Conservation (phyloP, 495 filamentous ascomycete genomes). For the Oidiodendron maius region DNA sequence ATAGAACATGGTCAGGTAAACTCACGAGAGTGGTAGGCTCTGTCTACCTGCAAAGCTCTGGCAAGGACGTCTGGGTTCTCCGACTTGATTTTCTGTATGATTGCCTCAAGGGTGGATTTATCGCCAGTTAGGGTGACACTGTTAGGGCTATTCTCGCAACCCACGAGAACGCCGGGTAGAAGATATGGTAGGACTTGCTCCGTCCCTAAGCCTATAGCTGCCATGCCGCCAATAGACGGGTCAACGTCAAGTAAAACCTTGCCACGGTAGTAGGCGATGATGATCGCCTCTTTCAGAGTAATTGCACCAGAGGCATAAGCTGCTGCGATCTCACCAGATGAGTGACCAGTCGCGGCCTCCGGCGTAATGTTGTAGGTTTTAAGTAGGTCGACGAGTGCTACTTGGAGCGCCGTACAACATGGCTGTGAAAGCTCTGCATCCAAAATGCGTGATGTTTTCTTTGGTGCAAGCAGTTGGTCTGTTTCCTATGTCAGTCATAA, state of each 20-base stretch:
- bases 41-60: slow-evolving; percentile 41
- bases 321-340: slow-evolving; percentile 59
- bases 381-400: slow-evolving; percentile 50
- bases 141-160: slow-evolving; percentile 51
- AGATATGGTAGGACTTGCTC: slow-evolving; percentile 34
- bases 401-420: slow-evolving; percentile 45
- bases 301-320: slow-evolving; percentile 45
- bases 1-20: too few species aligned
- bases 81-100: slow-evolving; percentile 35
- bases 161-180: slow-evolving; percentile 22
- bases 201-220: slow-evolving; percentile 44
- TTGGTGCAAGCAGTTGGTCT: neutral
- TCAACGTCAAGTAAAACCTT: neutral
- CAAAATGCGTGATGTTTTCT: neutral
- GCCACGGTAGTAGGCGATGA: slow-evolving; percentile 43
- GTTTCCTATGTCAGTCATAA: neutral
- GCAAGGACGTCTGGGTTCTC: slow-evolving; percentile 37
- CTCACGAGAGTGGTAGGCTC: slow-evolving; percentile 45
- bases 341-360: slow-evolving; percentile 53
- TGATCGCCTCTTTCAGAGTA: slow-evolving; percentile 44
- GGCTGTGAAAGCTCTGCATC: slow-evolving; percentile 26
- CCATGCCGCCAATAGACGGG: slow-evolving; percentile 37
- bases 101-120: slow-evolving; percentile 33
- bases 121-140: slow-evolving; percentile 57
- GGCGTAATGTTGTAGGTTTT: slow-evolving; percentile 47